Base-by-base conservation (phyloP, 2,329 filamentous ascomycete species). In the Tetracladium maxilliforme region DNA sequence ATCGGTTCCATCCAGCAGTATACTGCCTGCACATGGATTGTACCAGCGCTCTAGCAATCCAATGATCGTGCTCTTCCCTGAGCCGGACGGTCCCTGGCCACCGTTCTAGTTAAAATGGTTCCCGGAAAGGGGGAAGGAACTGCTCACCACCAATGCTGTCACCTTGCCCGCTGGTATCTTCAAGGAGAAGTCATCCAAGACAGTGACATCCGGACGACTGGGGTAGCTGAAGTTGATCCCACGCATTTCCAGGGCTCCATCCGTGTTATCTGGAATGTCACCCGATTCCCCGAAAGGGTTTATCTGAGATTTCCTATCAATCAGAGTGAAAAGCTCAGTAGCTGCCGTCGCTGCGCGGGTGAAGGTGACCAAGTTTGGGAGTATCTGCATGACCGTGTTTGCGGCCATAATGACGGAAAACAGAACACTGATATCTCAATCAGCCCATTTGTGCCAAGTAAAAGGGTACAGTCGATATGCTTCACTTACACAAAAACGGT, bases 101-200 rank as follows among this genome's bases (percentile, higher is more conserved):
- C n/a, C n/a, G n/a, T n/a, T 9, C 18, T 9, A 20, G 9, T 9
- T 9, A 9, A 20, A 30, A 5, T 39, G 21, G 5, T 10, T 15
- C 7, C 23, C 22, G 6, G 15, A 14, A 6, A 14, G 14, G 15
- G 8, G 19, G 17, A n/a, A 15, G 4, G 26, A 30, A 5, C 12
- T 30, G 34, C 2, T 30, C 26, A 0, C 78, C 78, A 12, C 84
- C 77, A 12, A 84, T 3, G 78, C 78, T 1, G 75, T 81, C 3
- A 73, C 63, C 39, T 78, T 76, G 12, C 73, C 44, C 7, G 42
- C 38, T 14, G 35, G 33, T 22, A 51, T 43, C 5, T 30, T 36
- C 14, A 52, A 29, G 26, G 33, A 41, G 17, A 51, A 29, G 6
- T 35, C 27, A 19, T 48, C 35, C 14, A 52, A 29, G 10, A 52